Conservation (phyloP, 441 rosid genomes). For the Populus hybrid region DNA sequence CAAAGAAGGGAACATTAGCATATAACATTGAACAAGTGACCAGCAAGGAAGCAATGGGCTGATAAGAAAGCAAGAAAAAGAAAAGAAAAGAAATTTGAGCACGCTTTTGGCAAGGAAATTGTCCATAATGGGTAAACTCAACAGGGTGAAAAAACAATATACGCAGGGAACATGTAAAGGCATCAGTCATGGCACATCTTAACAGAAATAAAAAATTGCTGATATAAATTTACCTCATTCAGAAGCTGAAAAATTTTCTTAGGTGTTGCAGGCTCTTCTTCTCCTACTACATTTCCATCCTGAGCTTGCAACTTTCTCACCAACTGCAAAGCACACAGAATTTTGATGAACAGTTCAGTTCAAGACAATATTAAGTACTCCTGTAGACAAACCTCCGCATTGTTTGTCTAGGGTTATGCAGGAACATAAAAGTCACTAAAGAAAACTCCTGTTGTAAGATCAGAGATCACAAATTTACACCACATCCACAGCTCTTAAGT, state of each 20-base stretch:
- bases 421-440: not conserved
- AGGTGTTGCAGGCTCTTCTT: slow-evolving; percentile 66
- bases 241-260: slow-evolving; percentile 81
- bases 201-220: not conserved
- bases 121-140: not conserved
- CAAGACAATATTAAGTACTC: not conserved
- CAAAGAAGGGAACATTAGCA: not conserved
- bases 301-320: slow-evolving; percentile 67
- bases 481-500: not conserved
- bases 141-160: not conserved
- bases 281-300: slow-evolving; percentile 85
- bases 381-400: not conserved
- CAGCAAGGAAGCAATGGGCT: not conserved
- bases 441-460: not conserved
- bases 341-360: slow-evolving; percentile 8
- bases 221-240: slow-evolving; percentile 49
- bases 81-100: not conserved
- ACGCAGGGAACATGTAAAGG: not conserved
- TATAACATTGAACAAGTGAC: not conserved
- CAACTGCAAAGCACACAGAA: slow-evolving; percentile 40
- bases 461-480: not conserved
- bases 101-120: not conserved
- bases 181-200: not conserved
- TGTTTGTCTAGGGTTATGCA: not conserved
- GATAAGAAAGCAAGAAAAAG: not conserved